Evolutionary conservation across 352 stramenopile species (phyloP).

Genomic region (Globisporangium perplexum): DNA sequence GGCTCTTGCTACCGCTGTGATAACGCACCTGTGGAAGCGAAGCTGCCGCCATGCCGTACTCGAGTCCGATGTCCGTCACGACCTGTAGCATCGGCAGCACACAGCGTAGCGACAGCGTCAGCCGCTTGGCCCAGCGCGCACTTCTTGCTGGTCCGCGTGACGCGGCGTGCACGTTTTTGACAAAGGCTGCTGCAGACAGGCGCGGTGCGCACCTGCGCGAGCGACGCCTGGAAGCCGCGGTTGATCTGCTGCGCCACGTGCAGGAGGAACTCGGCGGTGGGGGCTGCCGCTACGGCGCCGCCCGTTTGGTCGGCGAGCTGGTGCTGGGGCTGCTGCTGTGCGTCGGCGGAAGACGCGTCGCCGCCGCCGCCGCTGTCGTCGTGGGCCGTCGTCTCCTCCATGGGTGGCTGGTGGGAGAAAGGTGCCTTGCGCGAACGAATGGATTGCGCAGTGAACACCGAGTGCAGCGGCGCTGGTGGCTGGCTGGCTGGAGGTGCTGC

Average conservation of each 20-base stretch:
- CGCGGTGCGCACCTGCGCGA: conserved; percentile 14
- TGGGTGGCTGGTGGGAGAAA: not conserved
- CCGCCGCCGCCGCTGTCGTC: not conserved
- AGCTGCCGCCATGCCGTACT: conserved; percentile 14
- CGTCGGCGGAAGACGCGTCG: not conserved
- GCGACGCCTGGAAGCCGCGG: conserved; percentile 18
- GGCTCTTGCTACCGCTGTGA: not conserved
- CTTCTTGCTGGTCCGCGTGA: not conserved
- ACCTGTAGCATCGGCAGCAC: conserved; percentile 9
- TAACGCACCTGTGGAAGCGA: conserved; percentile 13
- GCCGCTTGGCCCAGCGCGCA: not conserved
- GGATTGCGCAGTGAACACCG: not conserved
- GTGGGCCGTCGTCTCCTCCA: conserved; percentile 1
- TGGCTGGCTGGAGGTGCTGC: not conserved
- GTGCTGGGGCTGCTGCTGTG: conserved; percentile 1
- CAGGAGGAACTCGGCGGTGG: conserved; percentile 16
- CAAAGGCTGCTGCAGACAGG: conserved; percentile 8
- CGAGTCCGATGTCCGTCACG: conserved; percentile 14
- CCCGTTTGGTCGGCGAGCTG: not conserved
- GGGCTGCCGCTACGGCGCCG: not conserved
- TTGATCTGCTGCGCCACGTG: conserved; percentile 19
- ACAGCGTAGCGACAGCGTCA: not conserved
- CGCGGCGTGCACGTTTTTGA: conserved; percentile 1
- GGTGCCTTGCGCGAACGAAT: too few species aligned
- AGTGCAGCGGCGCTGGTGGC: not conserved